These are phyloP conservation scores for Hypocreales sp. DNA, from an alignment of 2,329 filamentous ascomycete genomes.

Conservation along the genomic window DNA sequence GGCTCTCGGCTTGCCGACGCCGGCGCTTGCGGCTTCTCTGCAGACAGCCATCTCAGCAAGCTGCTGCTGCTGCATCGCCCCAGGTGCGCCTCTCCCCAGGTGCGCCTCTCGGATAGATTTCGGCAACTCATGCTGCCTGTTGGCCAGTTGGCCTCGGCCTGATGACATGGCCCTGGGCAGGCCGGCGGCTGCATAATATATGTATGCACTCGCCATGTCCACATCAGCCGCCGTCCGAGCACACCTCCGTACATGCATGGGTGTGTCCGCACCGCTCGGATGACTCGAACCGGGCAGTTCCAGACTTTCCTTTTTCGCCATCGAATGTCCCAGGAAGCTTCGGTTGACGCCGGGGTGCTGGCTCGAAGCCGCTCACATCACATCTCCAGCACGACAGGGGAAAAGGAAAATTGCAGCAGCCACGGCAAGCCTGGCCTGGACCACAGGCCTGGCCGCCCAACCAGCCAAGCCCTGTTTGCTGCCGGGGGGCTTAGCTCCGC, in stretches of 20 bases:
- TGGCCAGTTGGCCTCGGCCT: too few species aligned
- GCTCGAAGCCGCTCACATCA: too few species aligned
- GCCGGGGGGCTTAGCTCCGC: conserved; percentile 6
- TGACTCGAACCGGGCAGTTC: conserved; percentile 1
- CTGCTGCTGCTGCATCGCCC: too few species aligned
- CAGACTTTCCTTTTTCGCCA: conserved; percentile 2
- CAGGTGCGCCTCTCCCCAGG: too few species aligned
- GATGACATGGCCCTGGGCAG: too few species aligned
- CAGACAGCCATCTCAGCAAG: conserved; percentile 1
- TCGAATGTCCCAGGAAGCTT: conserved; percentile 3
- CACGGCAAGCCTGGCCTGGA: conserved; percentile 4
- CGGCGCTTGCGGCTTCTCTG: background rate
- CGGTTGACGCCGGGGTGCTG: background rate
- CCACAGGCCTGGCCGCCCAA: conserved; percentile 5
- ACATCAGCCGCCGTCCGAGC: too few species aligned
- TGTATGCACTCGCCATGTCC: too few species aligned
- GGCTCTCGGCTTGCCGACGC: background rate
- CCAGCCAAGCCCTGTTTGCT: conserved; percentile 5
- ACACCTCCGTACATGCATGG: background rate
- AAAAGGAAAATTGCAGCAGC: conserved; percentile 3
- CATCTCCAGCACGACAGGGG: conserved; percentile 3
- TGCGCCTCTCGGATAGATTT: too few species aligned
- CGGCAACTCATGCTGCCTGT: too few species aligned
- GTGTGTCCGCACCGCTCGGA: background rate
- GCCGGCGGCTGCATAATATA: too few species aligned